These are phyloP conservation scores for Pseudocercospora eumusae DNA, from an alignment of 2,329 filamentous ascomycete species.

Conservation along the genomic window DNA sequence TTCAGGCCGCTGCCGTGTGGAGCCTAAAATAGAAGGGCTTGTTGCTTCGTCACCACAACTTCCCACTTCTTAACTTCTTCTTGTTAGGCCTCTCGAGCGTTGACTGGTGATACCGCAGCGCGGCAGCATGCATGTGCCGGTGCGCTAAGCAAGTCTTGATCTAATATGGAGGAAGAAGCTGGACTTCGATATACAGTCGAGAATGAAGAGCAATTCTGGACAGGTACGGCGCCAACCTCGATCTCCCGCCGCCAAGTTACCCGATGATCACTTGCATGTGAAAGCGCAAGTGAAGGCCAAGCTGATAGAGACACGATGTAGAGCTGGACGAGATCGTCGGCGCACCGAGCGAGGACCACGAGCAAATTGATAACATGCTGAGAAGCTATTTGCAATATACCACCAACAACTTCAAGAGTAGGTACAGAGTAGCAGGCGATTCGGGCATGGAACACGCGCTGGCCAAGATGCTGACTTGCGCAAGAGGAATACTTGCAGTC, in stretches of 20 bases:
- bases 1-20: neutral
- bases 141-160: neutral
- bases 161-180: slow-evolving; percentile 62
- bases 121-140: slow-evolving; percentile 11
- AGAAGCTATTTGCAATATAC: slow-evolving; percentile 81
- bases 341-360: slow-evolving; percentile 57
- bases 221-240: slow-evolving; percentile 57
- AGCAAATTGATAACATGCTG: slow-evolving; percentile 78
- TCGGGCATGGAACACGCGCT: neutral
- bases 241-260: neutral
- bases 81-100: neutral
- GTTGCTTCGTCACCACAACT: neutral
- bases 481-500: slow-evolving; percentile 69
- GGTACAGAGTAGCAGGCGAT: slow-evolving; percentile 14
- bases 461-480: slow-evolving; percentile 25
- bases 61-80: slow-evolving; percentile 1
- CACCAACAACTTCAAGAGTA: slow-evolving; percentile 67
- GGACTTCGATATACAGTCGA: slow-evolving; percentile 62
- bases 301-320: slow-evolving; percentile 39
- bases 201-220: slow-evolving; percentile 85
- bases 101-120: slow-evolving; percentile 3
- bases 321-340: slow-evolving; percentile 67
- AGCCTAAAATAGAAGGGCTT: neutral
- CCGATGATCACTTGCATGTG: slow-evolving; percentile 1
- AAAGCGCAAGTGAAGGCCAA: slow-evolving; percentile 15